A percentile compares a stretch with the other conserved stretches of the same genome.
Evolutionary conservation across 1,284 basidiomycete species (phyloP).

Genomic region (Cystobasidium sp.): DNA sequence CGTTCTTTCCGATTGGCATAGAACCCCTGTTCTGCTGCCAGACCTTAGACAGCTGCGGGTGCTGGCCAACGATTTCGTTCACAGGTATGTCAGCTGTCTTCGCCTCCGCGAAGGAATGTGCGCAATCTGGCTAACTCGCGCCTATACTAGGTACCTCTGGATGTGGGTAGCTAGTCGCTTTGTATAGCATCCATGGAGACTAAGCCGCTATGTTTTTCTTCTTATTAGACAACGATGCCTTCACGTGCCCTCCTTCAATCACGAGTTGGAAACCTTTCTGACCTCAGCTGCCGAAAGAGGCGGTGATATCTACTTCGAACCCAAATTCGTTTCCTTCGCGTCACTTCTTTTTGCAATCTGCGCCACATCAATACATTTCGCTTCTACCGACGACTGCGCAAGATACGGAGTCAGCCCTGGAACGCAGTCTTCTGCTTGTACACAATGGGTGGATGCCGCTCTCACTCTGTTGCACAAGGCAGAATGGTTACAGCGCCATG

Average conservation of each 20-base stretch:
- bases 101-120: too few relatives aligned
- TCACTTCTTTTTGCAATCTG: background rate
- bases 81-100: background rate
- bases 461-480: conserved; percentile 1
- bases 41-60: background rate
- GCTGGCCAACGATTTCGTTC: background rate
- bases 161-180: background rate
- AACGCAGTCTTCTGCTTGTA: background rate
- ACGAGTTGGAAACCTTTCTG: conserved; percentile 3
- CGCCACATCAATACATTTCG: background rate
- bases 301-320: conserved; percentile 1
- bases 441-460: background rate
- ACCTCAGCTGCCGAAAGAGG: conserved; percentile 1
- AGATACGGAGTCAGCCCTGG: background rate
- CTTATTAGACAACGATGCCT: background rate
- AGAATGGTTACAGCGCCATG: background rate
- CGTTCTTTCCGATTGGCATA: background rate
- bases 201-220: background rate
- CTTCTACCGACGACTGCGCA: background rate
- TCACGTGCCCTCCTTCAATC: background rate
- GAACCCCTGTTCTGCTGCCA: background rate
- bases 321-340: conserved; percentile 3
- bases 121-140: background rate
- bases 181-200: too few relatives aligned
- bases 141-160: background rate